Percentiles rank a stretch among this genome's conserved stretches.
Evolutionary conservation across 1,139 yeast genomes (phyloP).

Genomic region (Geotrichum aggregatum): DNA sequence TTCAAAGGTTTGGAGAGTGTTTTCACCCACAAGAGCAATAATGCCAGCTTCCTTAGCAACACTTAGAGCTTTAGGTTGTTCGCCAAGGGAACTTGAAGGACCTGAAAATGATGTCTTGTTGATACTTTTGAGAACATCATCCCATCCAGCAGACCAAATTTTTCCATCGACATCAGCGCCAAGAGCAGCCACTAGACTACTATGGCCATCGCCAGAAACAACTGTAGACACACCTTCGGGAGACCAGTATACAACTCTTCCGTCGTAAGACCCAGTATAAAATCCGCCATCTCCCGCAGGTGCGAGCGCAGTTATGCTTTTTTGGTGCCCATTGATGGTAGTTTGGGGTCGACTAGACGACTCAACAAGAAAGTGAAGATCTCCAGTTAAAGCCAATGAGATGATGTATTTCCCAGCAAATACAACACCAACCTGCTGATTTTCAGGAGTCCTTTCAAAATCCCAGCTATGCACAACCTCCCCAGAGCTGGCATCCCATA

Average conservation of each 20-base stretch:
- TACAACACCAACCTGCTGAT: constrained; percentile 80
- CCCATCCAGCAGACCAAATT: constrained; percentile 75
- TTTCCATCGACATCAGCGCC: constrained; percentile 34
- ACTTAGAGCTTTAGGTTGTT: constrained; percentile 63
- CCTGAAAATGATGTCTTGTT: constrained; percentile 30
- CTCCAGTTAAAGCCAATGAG: constrained; percentile 70
- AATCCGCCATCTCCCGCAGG: constrained; percentile 35
- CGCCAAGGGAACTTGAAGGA: constrained; percentile 39
- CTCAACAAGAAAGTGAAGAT: constrained; percentile 55
- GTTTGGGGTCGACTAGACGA: constrained; percentile 42
- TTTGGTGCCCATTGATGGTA: constrained; percentile 72
- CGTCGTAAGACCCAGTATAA: constrained; percentile 81
- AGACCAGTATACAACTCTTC: constrained; percentile 61
- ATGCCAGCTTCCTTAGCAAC: constrained; percentile 30
- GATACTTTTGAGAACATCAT: constrained; percentile 63
- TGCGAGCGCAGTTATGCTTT: constrained; percentile 61
- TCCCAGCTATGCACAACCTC: constrained; percentile 32
- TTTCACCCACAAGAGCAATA: constrained; percentile 49
- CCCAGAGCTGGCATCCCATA: constrained; percentile 50
- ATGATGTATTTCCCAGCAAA: constrained; percentile 58
- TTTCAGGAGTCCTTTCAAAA: constrained; percentile 41
- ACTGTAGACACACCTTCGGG: constrained; percentile 17
- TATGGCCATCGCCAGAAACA: constrained; percentile 27
- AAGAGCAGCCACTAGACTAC: constrained; percentile 36
- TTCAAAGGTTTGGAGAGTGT: constrained; percentile 41